These are phyloP conservation scores for Lachancea sp. DNA, from an alignment of 805 yeast genomes.

Conservation along the genomic window DNA sequence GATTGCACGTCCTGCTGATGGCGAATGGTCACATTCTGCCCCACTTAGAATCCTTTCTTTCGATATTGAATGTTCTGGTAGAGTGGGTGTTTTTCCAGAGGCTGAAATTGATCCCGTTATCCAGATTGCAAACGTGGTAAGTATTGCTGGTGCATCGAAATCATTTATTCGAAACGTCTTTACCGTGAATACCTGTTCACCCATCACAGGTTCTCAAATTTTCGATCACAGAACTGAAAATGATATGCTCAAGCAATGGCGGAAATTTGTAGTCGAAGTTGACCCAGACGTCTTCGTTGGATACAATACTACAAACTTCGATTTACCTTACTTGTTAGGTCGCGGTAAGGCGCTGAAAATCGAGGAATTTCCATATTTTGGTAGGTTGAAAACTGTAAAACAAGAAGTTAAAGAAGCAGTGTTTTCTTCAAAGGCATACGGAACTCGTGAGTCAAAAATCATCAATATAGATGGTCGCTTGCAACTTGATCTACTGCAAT, in stretches of 20 bases:
- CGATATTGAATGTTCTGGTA: conserved; percentile 98
- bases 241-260: conserved; percentile 83
- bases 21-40: conserved; percentile 88
- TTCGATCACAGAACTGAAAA: conserved; percentile 67
- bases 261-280: conserved; percentile 69
- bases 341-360: conserved; percentile 73
- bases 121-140: conserved; percentile 94
- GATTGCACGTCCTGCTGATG: conserved; percentile 80
- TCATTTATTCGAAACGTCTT: conserved; percentile 95
- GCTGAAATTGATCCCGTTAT: conserved; percentile 90
- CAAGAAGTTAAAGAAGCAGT: conserved; percentile 78
- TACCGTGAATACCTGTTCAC: conserved; percentile 84
- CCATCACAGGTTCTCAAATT: conserved; percentile 90
- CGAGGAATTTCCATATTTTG: conserved; percentile 73
- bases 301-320: conserved; percentile 90
- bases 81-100: conserved; percentile 95
- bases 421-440: conserved; percentile 92
- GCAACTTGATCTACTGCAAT: conserved; percentile 89
- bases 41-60: conserved; percentile 90
- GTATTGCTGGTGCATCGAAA: conserved; percentile 61
- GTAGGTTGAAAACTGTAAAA: conserved; percentile 58
- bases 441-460: conserved; percentile 87
- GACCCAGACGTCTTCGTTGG: conserved; percentile 98
- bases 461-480: conserved; percentile 93
- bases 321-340: conserved; percentile 85